A percentile compares a stretch with the other conserved stretches of the same genome.
phyloP scores from a whole-genome alignment of 2,329 filamentous ascomycete genomes.

The Beauveria asiatica region DNA sequence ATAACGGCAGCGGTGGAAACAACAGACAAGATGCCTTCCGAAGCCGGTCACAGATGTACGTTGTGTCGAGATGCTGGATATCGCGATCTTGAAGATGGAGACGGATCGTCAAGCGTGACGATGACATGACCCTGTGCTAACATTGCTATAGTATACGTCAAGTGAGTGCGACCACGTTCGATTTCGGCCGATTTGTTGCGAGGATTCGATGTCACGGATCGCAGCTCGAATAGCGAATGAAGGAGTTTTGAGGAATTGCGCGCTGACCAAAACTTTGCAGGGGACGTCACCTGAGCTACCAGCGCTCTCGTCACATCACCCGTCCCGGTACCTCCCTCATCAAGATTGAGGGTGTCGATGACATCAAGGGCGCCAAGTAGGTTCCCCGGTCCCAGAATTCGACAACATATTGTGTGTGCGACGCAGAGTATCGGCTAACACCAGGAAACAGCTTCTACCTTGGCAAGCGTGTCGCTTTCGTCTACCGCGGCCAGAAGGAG shows the following conservation, averaged over 20 bases:
- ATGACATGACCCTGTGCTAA: constrained; percentile 27
- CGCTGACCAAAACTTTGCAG: constrained; percentile 33
- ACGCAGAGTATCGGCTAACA: constrained; percentile 16
- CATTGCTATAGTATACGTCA: constrained; percentile 66
- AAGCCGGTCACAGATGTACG: constrained; percentile 84
- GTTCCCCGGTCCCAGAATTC: constrained; percentile 22
- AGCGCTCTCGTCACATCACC: constrained; percentile 87
- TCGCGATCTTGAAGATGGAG: not conserved
- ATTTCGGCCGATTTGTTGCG: constrained; percentile 17
- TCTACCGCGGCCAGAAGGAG: constrained; percentile 94
- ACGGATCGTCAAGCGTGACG: constrained; percentile 3
- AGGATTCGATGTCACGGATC: constrained; percentile 10
- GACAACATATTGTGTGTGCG: not conserved
- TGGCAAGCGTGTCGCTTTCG: constrained; percentile 97
- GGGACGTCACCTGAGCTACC: constrained; percentile 97
- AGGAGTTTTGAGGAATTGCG: not conserved
- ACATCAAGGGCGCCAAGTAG: constrained; percentile 79
- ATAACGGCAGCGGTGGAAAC: constrained; percentile 32
- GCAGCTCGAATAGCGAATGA: not conserved
- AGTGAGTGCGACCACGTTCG: constrained; percentile 52
- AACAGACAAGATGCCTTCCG: constrained; percentile 73
- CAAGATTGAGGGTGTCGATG: constrained; percentile 97
- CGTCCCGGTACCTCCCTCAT: constrained; percentile 88
- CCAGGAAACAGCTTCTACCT: constrained; percentile 67
- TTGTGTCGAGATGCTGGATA: constrained; percentile 21